Evolutionary conservation across 495 filamentous ascomycete species (phyloP), one percentile per base, ranked within the genome.

Genomic region (Penicillium soppii): DNA sequence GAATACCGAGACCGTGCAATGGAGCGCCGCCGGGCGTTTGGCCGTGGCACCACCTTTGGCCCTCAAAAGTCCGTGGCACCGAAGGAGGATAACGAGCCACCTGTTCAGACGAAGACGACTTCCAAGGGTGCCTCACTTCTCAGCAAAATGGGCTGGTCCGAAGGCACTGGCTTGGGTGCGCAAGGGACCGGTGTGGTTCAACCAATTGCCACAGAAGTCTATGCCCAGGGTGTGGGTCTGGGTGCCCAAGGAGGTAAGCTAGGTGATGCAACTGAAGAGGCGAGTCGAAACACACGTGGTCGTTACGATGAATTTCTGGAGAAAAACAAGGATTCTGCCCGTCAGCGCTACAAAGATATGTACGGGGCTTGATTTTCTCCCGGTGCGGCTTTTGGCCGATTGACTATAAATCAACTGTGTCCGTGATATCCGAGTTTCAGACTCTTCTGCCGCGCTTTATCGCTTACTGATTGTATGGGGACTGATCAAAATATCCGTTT

Each of bases 61-160:
- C 58, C 16, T 52, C 52, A 32, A 23, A 69, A 73, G 29, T 55
- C 70, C 17, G 38, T 64, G 13, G 47, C 65, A 10, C 47, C 70
- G 1, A 48, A 62, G 19, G 57, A 68, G 51, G 72, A 70, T 16
- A 62, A 71, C 12, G 63, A 69, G 12, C 53, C 59, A 43, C 63
- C 72, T 1, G 69, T 71, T 16, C 77, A 79, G 48, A 51, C 61
- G 5, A 68, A 79, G 47, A 50, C 61, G 5, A 68, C 67, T 1
- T 92, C 89, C n/a, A 96, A 92, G 71, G 92, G 91, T 20, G 88
- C 89, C 5, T 83, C 86, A 1, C 72, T 97, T 26, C 79, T 97
- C 6, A 84, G 86, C 42, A 96, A 95, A 72, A 95, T 96, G 89
- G 91, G 91, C 13, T 96, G 89, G 89, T 84, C 78, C 10, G 81